Conservation (phyloP, 2,329 filamentous ascomycete species). For the Aschersonia sp. region DNA sequence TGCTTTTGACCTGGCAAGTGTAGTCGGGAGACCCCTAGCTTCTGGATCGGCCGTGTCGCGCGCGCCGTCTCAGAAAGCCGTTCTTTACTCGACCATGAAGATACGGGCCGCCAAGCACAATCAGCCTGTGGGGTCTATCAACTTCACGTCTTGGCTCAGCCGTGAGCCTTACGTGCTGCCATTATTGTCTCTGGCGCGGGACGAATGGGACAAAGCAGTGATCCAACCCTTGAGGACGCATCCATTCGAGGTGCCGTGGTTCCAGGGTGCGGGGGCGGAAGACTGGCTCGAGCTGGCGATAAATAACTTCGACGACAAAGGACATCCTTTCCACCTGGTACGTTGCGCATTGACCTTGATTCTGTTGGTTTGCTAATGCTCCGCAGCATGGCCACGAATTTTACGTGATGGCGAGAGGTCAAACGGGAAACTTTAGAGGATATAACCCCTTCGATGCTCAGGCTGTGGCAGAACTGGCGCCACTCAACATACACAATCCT, state of each 20-base stretch:
- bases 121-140: slow-evolving; percentile 9
- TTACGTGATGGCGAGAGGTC: slow-evolving; percentile 5
- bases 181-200: slow-evolving; percentile 5
- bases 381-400: slow-evolving; percentile 9
- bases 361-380: background rate
- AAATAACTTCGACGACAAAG: slow-evolving; percentile 34
- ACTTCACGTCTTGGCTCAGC: slow-evolving; percentile 5
- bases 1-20: slow-evolving; percentile 2
- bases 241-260: slow-evolving; percentile 6
- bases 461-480: background rate
- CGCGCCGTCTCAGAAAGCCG: slow-evolving; percentile 4
- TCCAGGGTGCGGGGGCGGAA: slow-evolving; percentile 6
- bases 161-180: slow-evolving; percentile 3
- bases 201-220: slow-evolving; percentile 5
- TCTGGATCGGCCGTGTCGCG: background rate
- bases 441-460: slow-evolving; percentile 7
- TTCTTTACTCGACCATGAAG: slow-evolving; percentile 8
- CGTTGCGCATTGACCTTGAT: background rate
- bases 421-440: slow-evolving; percentile 2
- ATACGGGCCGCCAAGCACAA: slow-evolving; percentile 8
- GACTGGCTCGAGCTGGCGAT: slow-evolving; percentile 31
- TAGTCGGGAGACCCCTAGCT: background rate
- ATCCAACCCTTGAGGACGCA: slow-evolving; percentile 6
- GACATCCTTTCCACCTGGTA: slow-evolving; percentile 34
- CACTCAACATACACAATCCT: slow-evolving; percentile 9